phyloP scores from a whole-genome alignment of 148 eudicot genomes.

The Amaranthus palmeri region DNA sequence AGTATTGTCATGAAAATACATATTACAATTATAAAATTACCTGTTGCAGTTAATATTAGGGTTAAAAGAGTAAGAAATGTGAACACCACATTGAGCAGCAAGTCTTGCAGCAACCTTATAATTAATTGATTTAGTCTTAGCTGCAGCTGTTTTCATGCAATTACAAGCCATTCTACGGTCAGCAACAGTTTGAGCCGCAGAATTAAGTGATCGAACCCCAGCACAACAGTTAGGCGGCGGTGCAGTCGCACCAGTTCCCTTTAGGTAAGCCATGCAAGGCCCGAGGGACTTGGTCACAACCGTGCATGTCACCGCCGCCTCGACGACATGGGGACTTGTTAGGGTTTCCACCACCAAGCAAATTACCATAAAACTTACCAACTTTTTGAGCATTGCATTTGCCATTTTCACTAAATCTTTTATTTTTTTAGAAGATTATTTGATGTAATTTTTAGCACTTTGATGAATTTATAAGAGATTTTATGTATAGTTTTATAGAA shows the following conservation, averaged over 20 bases:
- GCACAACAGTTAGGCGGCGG: slow-evolving; percentile 27
- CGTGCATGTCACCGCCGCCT: slow-evolving; percentile 3
- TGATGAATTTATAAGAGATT: background rate
- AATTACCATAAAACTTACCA: background rate
- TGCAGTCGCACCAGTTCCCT: background rate
- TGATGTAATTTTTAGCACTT: background rate
- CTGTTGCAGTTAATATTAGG: slow-evolving; percentile 22
- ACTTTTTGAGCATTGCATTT: slow-evolving; percentile 1
- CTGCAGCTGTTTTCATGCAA: slow-evolving; percentile 32
- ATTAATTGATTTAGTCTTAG: slow-evolving; percentile 7
- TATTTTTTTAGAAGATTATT: background rate
- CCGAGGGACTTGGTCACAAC: slow-evolving; percentile 5
- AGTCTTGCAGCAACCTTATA: slow-evolving; percentile 10
- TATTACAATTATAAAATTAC: slow-evolving; percentile 1
- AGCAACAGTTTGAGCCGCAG: slow-evolving; percentile 22
- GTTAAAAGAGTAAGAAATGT: slow-evolving; percentile 11
- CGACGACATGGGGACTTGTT: background rate
- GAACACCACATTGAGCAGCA: slow-evolving; percentile 22
- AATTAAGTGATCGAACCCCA: slow-evolving; percentile 23
- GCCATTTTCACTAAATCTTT: slow-evolving; percentile 2
- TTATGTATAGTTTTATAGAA: background rate
- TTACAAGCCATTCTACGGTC: slow-evolving; percentile 36
- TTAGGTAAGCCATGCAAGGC: slow-evolving; percentile 21
- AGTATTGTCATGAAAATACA: too few relatives aligned
- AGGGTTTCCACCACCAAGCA: slow-evolving; percentile 1